Evolutionary conservation across 768 basidiomycete species (phyloP).

Genomic region (Botryobasidium botryosum): DNA sequence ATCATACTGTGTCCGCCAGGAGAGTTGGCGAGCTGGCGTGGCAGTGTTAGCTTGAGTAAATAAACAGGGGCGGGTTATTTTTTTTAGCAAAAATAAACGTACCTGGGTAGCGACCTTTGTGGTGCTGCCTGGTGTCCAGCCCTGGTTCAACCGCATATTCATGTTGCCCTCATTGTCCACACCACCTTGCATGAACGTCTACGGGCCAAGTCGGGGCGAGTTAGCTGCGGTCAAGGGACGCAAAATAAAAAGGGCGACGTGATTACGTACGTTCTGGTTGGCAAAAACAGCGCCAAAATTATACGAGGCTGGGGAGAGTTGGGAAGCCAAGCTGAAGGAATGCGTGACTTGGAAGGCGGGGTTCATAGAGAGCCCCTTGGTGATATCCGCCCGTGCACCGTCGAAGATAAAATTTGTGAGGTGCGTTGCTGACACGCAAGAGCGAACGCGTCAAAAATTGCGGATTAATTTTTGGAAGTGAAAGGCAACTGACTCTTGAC

Average conservation of each 20-base stretch:
- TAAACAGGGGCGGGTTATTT: neutral
- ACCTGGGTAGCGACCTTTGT: slow-evolving; percentile 86
- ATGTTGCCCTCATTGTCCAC: slow-evolving; percentile 89
- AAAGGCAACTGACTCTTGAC: slow-evolving; percentile 49
- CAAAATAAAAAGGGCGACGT: neutral
- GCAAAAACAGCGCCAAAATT: slow-evolving; percentile 91
- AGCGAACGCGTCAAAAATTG: slow-evolving; percentile 2
- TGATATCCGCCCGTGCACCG: slow-evolving; percentile 89
- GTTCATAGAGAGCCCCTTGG: slow-evolving; percentile 79
- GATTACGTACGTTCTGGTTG: slow-evolving; percentile 44
- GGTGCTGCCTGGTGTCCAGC: slow-evolving; percentile 60
- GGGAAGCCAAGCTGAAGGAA: slow-evolving; percentile 81
- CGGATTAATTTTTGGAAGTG: neutral
- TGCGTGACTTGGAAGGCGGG: slow-evolving; percentile 99
- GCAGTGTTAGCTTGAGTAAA: slow-evolving; percentile 8
- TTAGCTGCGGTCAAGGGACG: slow-evolving; percentile 10
- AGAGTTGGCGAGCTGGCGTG: slow-evolving; percentile 49
- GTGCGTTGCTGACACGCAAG: slow-evolving; percentile 49
- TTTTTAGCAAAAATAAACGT: slow-evolving; percentile 14
- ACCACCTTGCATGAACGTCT: slow-evolving; percentile 87
- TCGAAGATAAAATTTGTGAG: slow-evolving; percentile 93
- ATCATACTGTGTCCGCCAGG: slow-evolving; percentile 70
- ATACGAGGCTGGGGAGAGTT: slow-evolving; percentile 70
- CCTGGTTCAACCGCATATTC: slow-evolving; percentile 75
- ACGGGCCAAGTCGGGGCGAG: slow-evolving; percentile 1